Evolutionary conservation across 2,329 filamentous ascomycete species (phyloP), one percentile per base, ranked within the genome.

Genomic region (Colletotrichum shisoi): DNA sequence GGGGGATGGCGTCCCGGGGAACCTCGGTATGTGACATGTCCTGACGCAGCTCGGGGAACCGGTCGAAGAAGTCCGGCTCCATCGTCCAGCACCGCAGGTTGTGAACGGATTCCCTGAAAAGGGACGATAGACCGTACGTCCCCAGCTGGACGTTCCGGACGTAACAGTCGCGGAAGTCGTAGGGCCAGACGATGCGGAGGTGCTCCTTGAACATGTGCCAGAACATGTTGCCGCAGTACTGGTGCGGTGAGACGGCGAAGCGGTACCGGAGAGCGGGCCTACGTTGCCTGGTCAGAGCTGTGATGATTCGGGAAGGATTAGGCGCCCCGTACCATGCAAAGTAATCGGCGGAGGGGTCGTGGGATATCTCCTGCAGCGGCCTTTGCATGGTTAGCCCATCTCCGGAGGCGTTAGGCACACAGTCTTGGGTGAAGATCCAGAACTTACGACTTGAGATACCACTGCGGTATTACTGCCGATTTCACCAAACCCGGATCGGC

Each of bases 21-120:
- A 63, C 45, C 44, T 48, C 11, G 74, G 74, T 0, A 76, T 75
- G 27, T 86, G 74, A 74, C 0, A 76, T 75, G 27, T 86, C 74
- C 1, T 68, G 67, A 2, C 45, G 58, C 1, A 76, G 62, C 34
- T 75, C 74, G 0, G 73, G 74, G 1, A 74, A 76, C 5, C 68
- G 70, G 0, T 52, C 19, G 21, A 76, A 76, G 39, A 76, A 73
- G 12, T 74, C 74, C 0, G 62, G 42, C 3, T 68, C 69, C 74
- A 76, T 75, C 1, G 73, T 74, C 74, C 74, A 76, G 0, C 69
- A 34, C 2, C 72, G 70, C 3, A 75, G 70, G n/a, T 76, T 71
- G 21, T 63, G 53, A 2, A 76, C 62, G 1, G 70, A 60, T 8
- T 70, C 57, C 17, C 73, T 71, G 13, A 75, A 76, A 0, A 70